phyloP scores from a whole-genome alignment of 1,284 basidiomycete genomes.

The Coniferiporia weirii region DNA sequence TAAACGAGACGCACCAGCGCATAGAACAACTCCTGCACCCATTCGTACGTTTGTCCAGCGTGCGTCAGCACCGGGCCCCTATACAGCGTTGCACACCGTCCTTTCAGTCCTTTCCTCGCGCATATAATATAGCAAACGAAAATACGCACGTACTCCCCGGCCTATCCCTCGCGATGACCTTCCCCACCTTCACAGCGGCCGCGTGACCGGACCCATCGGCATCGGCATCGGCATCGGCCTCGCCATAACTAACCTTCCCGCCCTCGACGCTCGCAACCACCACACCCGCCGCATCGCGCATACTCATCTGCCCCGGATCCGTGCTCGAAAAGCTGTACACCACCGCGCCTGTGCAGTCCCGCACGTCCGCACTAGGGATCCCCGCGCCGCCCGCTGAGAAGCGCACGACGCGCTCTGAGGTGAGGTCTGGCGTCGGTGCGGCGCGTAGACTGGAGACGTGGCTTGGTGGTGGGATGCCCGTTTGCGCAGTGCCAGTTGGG shows the following conservation, averaged over 20 bases:
- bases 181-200: conserved; percentile 2
- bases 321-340: conserved; percentile 1
- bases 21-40: conserved; percentile 15
- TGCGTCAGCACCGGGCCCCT: conserved; percentile 8
- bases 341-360: background rate
- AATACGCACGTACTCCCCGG: conserved; percentile 11
- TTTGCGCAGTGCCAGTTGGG: too few species aligned
- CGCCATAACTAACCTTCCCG: background rate
- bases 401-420: conserved; percentile 1
- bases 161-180: background rate
- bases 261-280: background rate
- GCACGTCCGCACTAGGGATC: background rate
- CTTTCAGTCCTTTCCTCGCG: background rate
- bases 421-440: background rate
- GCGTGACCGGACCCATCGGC: too few species aligned
- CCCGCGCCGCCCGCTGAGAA: conserved; percentile 1
- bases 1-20: conserved; percentile 1
- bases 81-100: background rate
- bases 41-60: conserved; percentile 7
- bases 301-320: background rate
- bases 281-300: background rate
- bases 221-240: background rate
- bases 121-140: background rate
- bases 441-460: background rate
- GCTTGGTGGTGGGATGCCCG: background rate